A percentile compares a stretch with the other conserved stretches of the same genome.
Conservation (phyloP, 2,329 filamentous ascomycete genomes). For the Diaporthe eres region DNA sequence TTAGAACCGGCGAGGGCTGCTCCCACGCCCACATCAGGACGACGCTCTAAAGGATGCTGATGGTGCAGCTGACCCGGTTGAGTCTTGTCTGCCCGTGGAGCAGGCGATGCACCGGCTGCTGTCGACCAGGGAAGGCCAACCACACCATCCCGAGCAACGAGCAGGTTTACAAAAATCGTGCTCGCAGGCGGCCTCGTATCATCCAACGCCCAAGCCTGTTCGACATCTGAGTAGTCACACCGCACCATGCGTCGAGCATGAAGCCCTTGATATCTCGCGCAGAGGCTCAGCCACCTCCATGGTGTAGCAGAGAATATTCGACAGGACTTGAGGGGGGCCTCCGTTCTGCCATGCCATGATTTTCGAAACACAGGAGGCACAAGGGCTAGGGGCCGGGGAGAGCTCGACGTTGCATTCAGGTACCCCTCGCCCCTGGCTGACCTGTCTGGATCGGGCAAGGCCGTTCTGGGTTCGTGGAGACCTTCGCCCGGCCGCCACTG, state of each 20-base stretch:
- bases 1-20: background rate
- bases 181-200: constrained; percentile 24
- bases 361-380: constrained; percentile 21
- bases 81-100: background rate
- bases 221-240: constrained; percentile 18
- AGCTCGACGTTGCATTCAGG: constrained; percentile 15
- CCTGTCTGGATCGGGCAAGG: constrained; percentile 9
- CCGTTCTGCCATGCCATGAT: constrained; percentile 3
- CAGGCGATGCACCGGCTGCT: background rate
- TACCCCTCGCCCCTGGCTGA: background rate
- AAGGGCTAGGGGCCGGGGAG: constrained; percentile 19
- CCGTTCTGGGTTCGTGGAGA: background rate
- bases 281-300: constrained; percentile 36
- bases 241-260: constrained; percentile 22
- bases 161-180: background rate
- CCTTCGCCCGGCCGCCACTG: background rate
- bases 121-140: background rate
- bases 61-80: background rate
- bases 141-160: background rate
- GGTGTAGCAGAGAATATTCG: constrained; percentile 28
- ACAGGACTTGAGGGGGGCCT: constrained; percentile 14
- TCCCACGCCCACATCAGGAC: background rate
- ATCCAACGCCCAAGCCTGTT: constrained; percentile 13
- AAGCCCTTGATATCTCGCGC: constrained; percentile 17
- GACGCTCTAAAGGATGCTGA: background rate